These are phyloP conservation scores for Calonectria henricotiae DNA, from an alignment of 2,329 filamentous ascomycete species.

Conservation along the genomic window DNA sequence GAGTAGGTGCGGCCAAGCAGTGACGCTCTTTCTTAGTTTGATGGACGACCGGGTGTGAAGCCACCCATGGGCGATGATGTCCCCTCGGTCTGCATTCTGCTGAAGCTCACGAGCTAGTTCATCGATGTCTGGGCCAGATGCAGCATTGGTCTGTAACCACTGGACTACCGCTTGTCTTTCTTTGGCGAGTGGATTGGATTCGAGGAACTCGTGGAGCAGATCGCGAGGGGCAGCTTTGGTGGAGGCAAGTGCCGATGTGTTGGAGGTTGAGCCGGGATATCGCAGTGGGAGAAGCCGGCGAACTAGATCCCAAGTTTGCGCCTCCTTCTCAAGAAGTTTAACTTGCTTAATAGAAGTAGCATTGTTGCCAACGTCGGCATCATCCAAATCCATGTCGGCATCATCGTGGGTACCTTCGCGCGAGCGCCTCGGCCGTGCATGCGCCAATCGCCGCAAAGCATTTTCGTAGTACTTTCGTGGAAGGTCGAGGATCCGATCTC, in stretches of 20 bases:
- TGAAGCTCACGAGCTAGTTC: slow-evolving; percentile 84
- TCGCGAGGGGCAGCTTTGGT: slow-evolving; percentile 47
- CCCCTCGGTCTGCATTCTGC: slow-evolving; percentile 82
- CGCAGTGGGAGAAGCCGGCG: slow-evolving; percentile 81
- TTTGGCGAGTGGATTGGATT: slow-evolving; percentile 80
- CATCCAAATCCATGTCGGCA: slow-evolving; percentile 73
- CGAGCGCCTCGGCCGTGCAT: slow-evolving; percentile 52
- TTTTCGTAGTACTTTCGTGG: slow-evolving; percentile 72
- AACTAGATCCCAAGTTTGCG: slow-evolving; percentile 92
- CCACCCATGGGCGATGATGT: slow-evolving; percentile 91
- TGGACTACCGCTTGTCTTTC: slow-evolving; percentile 87
- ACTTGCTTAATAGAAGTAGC: slow-evolving; percentile 51
- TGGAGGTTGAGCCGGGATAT: slow-evolving; percentile 63
- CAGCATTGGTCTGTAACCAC: slow-evolving; percentile 88
- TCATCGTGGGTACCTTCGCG: slow-evolving; percentile 61
- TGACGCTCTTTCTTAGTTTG: slow-evolving; percentile 89
- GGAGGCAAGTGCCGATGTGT: slow-evolving; percentile 56
- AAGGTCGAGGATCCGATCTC: slow-evolving; percentile 79
- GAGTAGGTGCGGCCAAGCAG: slow-evolving; percentile 76
- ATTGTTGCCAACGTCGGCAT: slow-evolving; percentile 59
- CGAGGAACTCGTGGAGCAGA: slow-evolving; percentile 81
- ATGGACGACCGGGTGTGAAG: slow-evolving; percentile 91
- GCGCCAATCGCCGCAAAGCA: slow-evolving; percentile 59
- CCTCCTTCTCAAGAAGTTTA: slow-evolving; percentile 82
- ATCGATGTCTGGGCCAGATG: slow-evolving; percentile 80